Conservation (phyloP, 305 asterid species). For the Solanum hybrid region DNA sequence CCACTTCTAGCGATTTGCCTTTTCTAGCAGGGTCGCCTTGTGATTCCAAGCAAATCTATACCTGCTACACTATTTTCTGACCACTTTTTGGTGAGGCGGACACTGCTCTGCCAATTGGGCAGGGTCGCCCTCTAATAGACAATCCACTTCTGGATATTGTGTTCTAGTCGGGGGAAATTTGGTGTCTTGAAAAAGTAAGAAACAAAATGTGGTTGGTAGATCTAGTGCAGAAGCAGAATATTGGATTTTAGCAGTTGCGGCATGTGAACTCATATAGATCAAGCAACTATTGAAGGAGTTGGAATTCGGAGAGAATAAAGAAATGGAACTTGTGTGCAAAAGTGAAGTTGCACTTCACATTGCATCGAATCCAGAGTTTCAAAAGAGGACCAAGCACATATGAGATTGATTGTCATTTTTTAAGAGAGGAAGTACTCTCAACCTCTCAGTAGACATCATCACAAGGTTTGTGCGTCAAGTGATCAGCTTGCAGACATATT, state of each 20-base stretch:
- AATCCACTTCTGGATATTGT: neutral
- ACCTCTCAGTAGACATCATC: neutral
- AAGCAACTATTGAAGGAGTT: neutral
- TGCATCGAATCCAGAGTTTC: neutral
- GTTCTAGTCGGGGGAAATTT: neutral
- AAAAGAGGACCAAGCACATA: neutral
- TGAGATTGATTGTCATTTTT: neutral
- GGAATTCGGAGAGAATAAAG: neutral
- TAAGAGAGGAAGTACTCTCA: neutral
- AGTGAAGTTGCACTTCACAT: neutral
- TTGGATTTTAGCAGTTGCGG: neutral
- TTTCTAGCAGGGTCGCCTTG: neutral
- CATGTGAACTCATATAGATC: neutral
- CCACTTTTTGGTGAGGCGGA: neutral
- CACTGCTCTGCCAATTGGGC: neutral
- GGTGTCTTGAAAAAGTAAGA: neutral
- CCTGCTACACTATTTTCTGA: neutral
- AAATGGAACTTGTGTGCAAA: neutral
- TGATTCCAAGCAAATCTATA: neutral
- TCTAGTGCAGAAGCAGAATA: neutral
- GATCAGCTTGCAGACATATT: neutral
- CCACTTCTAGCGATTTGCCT: neutral
- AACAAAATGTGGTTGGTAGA: neutral
- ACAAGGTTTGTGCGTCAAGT: neutral
- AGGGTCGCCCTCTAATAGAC: neutral